These are phyloP conservation scores for Debaryomyces hansenii DNA, from an alignment of 805 yeast species.

Conservation along the genomic window DNA sequence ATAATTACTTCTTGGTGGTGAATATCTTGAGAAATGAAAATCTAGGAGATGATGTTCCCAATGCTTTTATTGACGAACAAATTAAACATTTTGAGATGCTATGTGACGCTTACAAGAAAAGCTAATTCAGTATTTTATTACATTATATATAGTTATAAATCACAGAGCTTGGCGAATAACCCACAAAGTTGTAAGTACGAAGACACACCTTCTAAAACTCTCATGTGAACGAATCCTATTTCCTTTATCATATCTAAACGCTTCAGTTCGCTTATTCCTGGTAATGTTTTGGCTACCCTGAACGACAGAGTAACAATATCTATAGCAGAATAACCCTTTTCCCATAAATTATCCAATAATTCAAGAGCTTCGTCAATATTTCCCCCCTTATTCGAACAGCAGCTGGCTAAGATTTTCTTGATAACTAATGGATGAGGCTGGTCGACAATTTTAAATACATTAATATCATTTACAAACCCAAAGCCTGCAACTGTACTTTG, in stretches of 20 bases:
- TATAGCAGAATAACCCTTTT: slow-evolving; percentile 87
- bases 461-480: slow-evolving; percentile 84
- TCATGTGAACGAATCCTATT: slow-evolving; percentile 89
- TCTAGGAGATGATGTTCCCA: slow-evolving; percentile 10
- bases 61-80: slow-evolving; percentile 34
- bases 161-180: slow-evolving; percentile 61
- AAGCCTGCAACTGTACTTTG: slow-evolving; percentile 95
- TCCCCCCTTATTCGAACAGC: slow-evolving; percentile 28
- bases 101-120: slow-evolving; percentile 38
- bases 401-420: slow-evolving; percentile 54
- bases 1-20: slow-evolving; percentile 64
- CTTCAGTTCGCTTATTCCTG: slow-evolving; percentile 63
- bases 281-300: slow-evolving; percentile 78
- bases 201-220: slow-evolving; percentile 90
- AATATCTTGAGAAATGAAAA: slow-evolving; percentile 51
- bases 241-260: slow-evolving; percentile 78
- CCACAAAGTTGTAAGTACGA: slow-evolving; percentile 86
- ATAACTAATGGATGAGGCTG: slow-evolving; percentile 92
- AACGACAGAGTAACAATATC: slow-evolving; percentile 91
- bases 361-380: slow-evolving; percentile 66
- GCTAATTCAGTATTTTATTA: neutral
- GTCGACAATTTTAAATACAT: slow-evolving; percentile 93
- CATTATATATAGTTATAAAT: slow-evolving; percentile 12
- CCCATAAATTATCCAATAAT: slow-evolving; percentile 72
- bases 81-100: slow-evolving; percentile 37